Percentiles rank a stretch among this genome's conserved stretches.
Conservation (phyloP, 2,329 filamentous ascomycete species). For the Coleophoma cylindrospora region DNA sequence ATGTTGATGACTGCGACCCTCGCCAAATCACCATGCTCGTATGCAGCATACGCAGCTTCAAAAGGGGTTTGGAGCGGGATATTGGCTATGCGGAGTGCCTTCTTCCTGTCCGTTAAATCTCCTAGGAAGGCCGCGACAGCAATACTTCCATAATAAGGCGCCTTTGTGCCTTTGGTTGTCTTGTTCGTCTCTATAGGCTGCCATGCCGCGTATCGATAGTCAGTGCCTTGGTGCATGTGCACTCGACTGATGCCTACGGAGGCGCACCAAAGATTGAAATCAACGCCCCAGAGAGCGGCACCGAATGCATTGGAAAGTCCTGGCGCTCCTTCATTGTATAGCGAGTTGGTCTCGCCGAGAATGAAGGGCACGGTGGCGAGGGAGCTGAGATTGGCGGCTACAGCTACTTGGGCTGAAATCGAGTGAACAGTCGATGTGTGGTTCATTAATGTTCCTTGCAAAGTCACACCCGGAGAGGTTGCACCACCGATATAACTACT, state of each 20-base stretch:
- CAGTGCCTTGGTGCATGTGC: slow-evolving; percentile 61
- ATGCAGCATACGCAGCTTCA: slow-evolving; percentile 52
- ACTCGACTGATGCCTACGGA: slow-evolving; percentile 49
- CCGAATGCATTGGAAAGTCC: slow-evolving; percentile 62
- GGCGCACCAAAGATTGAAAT: slow-evolving; percentile 56
- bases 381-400: slow-evolving; percentile 26
- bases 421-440: slow-evolving; percentile 47
- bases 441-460: slow-evolving; percentile 59
- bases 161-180: slow-evolving; percentile 49
- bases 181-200: slow-evolving; percentile 49
- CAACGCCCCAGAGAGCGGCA: slow-evolving; percentile 58
- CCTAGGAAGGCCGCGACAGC: slow-evolving; percentile 52
- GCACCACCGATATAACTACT: slow-evolving; percentile 58
- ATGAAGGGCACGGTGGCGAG: slow-evolving; percentile 13
- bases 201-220: slow-evolving; percentile 58
- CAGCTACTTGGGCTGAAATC: slow-evolving; percentile 33
- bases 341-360: slow-evolving; percentile 47
- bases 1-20: slow-evolving; percentile 54
- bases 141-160: slow-evolving; percentile 60
- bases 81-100: slow-evolving; percentile 39
- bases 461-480: slow-evolving; percentile 52
- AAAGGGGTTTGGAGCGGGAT: slow-evolving; percentile 31
- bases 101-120: slow-evolving; percentile 23
- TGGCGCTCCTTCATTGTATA: slow-evolving; percentile 56
- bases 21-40: slow-evolving; percentile 36